These are phyloP conservation scores for Fusarium globosum DNA, from an alignment of 2,329 filamentous ascomycete genomes.

Conservation along the genomic window DNA sequence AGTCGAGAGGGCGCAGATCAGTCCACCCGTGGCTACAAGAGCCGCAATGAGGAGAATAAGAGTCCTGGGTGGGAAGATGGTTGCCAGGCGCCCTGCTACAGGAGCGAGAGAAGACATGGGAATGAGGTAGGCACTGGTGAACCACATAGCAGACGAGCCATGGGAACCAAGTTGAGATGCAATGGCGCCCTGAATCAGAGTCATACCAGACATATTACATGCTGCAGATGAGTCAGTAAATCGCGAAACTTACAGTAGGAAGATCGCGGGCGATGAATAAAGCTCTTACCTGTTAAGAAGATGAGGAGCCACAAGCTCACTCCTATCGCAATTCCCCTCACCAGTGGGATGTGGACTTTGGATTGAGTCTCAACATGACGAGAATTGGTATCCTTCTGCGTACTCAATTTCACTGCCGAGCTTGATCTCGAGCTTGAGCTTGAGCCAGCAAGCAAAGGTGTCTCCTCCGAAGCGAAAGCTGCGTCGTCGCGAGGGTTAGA, in stretches of 20 bases:
- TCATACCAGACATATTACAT: constrained; percentile 82
- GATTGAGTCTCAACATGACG: constrained; percentile 3
- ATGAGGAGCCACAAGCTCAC: constrained; percentile 44
- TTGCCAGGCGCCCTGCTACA: constrained; percentile 76
- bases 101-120: constrained; percentile 72
- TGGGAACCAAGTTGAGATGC: constrained; percentile 81
- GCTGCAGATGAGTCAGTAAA: constrained; percentile 49
- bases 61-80: constrained; percentile 76
- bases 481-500: constrained; percentile 3
- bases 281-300: constrained; percentile 43
- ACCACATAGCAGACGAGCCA: constrained; percentile 79
- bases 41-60: constrained; percentile 73
- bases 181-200: constrained; percentile 82
- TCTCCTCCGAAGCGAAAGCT: constrained; percentile 30
- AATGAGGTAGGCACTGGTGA: constrained; percentile 80
- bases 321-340: constrained; percentile 59
- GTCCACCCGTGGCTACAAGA: constrained; percentile 68
- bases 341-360: constrained; percentile 42
- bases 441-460: constrained; percentile 33
- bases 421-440: constrained; percentile 12
- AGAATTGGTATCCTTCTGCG: constrained; percentile 5
- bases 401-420: neutral
- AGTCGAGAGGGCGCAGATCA: constrained; percentile 71
- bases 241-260: neutral
- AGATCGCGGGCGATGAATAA: neutral